These are phyloP conservation scores for Grosmannia huntii DNA, from an alignment of 2,329 filamentous ascomycete species.

Conservation along the genomic window DNA sequence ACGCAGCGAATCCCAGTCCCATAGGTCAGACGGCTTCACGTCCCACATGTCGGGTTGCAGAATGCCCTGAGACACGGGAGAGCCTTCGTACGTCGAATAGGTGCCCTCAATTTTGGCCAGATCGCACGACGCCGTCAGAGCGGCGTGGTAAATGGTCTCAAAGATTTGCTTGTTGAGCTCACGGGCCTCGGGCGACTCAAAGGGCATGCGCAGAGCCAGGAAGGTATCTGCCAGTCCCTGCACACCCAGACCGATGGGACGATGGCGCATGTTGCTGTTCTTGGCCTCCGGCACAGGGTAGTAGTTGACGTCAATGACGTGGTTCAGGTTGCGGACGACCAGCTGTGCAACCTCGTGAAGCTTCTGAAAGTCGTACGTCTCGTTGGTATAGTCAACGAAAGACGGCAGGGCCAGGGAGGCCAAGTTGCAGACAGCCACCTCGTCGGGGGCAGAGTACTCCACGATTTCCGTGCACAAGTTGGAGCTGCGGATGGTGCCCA, in stretches of 20 bases:
- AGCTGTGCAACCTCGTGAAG: constrained; percentile 89
- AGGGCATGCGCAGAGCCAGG: constrained; percentile 89
- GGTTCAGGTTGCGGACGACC: constrained; percentile 91
- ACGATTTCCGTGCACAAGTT: constrained; percentile 98
- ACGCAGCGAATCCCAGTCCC: constrained; percentile 90
- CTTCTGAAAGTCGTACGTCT: constrained; percentile 89
- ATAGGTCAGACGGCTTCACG: constrained; percentile 82
- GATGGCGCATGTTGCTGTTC: constrained; percentile 95
- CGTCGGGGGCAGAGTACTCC: constrained; percentile 92
- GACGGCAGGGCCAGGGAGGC: constrained; percentile 86
- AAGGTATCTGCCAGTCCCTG: constrained; percentile 97
- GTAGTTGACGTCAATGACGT: constrained; percentile 96
- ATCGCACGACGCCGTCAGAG: constrained; percentile 77
- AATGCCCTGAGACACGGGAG: constrained; percentile 85
- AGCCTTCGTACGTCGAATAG: constrained; percentile 86
- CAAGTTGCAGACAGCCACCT: constrained; percentile 97
- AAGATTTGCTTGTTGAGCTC: constrained; percentile 97
- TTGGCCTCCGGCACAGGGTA: constrained; percentile 91
- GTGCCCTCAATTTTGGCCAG: constrained; percentile 72
- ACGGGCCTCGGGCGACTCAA: constrained; percentile 88
- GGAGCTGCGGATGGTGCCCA: constrained; percentile 95
- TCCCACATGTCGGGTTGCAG: constrained; percentile 99
- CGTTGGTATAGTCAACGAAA: constrained; percentile 75
- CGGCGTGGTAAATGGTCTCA: constrained; percentile 97
- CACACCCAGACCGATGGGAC: constrained; percentile 91